These are phyloP conservation scores for Ceratocystis eucalypticola DNA, from an alignment of 2,329 filamentous ascomycete genomes.

Conservation along the genomic window DNA sequence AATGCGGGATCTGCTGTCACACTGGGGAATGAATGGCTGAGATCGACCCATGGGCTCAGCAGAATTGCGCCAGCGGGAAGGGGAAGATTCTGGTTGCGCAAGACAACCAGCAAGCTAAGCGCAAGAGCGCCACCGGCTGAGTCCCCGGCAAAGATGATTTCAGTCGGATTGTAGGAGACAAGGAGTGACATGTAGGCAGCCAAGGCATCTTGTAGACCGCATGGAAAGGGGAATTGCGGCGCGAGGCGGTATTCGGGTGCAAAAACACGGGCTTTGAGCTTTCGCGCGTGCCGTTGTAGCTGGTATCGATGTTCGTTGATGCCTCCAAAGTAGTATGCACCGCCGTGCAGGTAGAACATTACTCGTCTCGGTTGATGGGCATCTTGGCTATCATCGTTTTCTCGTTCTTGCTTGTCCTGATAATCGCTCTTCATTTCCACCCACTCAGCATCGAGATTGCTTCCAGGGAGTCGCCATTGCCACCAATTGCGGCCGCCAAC, in stretches of 20 bases:
- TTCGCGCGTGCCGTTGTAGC: slow-evolving; percentile 87
- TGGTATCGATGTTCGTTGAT: slow-evolving; percentile 97
- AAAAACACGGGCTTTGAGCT: slow-evolving; percentile 79
- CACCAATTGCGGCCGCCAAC: slow-evolving; percentile 80
- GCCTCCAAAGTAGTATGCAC: slow-evolving; percentile 90
- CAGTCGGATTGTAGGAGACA: slow-evolving; percentile 58
- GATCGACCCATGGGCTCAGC: slow-evolving; percentile 89
- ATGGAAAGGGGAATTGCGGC: slow-evolving; percentile 92
- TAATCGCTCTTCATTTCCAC: slow-evolving; percentile 87
- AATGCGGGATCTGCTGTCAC: slow-evolving; percentile 56
- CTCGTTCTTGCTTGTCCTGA: slow-evolving; percentile 26
- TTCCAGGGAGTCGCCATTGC: slow-evolving; percentile 64
- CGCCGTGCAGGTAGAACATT: slow-evolving; percentile 90
- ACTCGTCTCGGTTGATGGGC: slow-evolving; percentile 38
- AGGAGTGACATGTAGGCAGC: slow-evolving; percentile 78
- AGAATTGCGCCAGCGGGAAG: slow-evolving; percentile 80
- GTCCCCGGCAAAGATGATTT: slow-evolving; percentile 80
- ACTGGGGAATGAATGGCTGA: slow-evolving; percentile 91
- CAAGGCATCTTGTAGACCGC: slow-evolving; percentile 77
- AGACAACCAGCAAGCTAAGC: slow-evolving; percentile 59
- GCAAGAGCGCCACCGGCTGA: slow-evolving; percentile 91
- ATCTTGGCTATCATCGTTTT: slow-evolving; percentile 38
- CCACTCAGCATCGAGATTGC: slow-evolving; percentile 71
- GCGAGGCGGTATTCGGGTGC: slow-evolving; percentile 77
- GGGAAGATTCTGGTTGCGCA: slow-evolving; percentile 72